These are phyloP conservation scores for Myriosclerotinia scirpicola DNA, from an alignment of 2,329 filamentous ascomycete genomes.

Conservation along the genomic window DNA sequence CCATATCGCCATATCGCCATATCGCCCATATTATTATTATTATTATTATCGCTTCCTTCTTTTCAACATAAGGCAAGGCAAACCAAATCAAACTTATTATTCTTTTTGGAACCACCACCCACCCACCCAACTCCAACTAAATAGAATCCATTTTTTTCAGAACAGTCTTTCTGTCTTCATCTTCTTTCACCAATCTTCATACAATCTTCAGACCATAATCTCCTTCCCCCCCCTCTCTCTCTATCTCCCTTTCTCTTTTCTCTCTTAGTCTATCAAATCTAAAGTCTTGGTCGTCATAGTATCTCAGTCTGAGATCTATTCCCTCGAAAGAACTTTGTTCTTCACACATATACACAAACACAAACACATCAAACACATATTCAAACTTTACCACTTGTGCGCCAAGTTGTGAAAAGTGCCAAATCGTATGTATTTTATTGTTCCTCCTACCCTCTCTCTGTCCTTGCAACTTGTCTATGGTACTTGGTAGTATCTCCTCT, in stretches of 20 bases:
- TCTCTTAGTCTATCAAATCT: background rate
- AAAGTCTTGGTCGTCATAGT: background rate
- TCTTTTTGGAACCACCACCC: too few species aligned
- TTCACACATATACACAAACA: background rate
- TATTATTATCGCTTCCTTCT: too few species aligned
- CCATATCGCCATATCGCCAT: background rate
- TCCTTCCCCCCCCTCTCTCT: background rate
- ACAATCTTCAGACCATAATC: background rate
- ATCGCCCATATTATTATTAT: too few species aligned
- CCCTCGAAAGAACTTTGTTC: background rate
- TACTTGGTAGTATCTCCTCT: background rate
- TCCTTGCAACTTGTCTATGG: background rate
- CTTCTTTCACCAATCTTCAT: background rate
- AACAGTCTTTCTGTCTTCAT: too few species aligned
- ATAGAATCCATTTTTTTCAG: too few species aligned
- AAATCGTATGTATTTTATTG: background rate
- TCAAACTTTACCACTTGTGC: background rate
- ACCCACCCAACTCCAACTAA: too few species aligned
- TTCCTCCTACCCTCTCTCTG: background rate
- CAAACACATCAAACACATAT: background rate
- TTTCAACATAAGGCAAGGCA: constrained; percentile 2
- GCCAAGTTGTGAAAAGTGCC: background rate
- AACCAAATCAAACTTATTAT: background rate
- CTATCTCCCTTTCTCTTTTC: background rate
- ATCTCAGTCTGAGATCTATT: background rate